A percentile compares a stretch with the other conserved stretches of the same genome.
These are phyloP conservation scores for Ophiostoma triangulosporum DNA, from an alignment of 2,329 filamentous ascomycete species.

Conservation along the genomic window DNA sequence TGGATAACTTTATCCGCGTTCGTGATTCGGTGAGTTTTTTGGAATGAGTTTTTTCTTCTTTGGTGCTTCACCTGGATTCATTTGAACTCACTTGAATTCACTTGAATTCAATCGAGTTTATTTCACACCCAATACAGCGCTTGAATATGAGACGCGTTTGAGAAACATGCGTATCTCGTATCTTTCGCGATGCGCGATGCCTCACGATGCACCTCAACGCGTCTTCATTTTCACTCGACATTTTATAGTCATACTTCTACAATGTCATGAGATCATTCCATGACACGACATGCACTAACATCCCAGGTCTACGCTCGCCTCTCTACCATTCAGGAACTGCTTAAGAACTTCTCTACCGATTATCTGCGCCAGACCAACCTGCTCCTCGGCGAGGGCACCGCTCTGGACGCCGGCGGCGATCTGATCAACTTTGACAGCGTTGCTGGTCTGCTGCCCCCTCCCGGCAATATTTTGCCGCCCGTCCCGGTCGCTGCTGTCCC, in stretches of 20 bases:
- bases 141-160: too few species aligned
- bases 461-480: constrained; percentile 19
- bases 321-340: constrained; percentile 62
- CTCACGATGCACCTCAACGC: too few species aligned
- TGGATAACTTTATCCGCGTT: constrained; percentile 66
- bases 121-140: too few species aligned
- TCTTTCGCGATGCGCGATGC: too few species aligned
- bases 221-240: neutral
- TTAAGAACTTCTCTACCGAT: constrained; percentile 67
- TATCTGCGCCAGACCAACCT: constrained; percentile 84
- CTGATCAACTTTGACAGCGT: constrained; percentile 38
- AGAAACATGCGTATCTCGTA: too few species aligned
- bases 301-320: constrained; percentile 62
- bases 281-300: neutral
- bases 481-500: constrained; percentile 24
- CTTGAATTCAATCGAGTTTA: too few species aligned
- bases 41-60: neutral
- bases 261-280: neutral
- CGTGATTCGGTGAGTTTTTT: constrained; percentile 63
- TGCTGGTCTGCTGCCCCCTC: constrained; percentile 31
- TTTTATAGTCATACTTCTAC: neutral
- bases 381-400: constrained; percentile 49
- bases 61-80: too few species aligned
- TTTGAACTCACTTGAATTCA: too few species aligned
- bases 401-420: constrained; percentile 30